Conservation (phyloP, 1,284 basidiomycete genomes). For the Puccinia novopanici region DNA sequence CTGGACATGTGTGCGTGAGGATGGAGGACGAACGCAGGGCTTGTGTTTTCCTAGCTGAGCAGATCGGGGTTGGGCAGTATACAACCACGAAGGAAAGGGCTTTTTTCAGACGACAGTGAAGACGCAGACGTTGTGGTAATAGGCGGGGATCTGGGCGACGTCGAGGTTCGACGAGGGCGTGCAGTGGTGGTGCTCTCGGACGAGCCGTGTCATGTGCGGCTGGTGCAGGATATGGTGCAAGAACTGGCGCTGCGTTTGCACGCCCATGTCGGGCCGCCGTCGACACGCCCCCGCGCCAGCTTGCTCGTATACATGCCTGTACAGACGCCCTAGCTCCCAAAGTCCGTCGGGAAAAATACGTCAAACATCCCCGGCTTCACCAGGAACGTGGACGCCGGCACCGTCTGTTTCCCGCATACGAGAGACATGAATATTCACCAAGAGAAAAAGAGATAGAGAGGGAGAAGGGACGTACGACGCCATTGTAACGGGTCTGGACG, state of each 20-base stretch:
- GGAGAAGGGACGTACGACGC: constrained; percentile 64
- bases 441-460: background rate
- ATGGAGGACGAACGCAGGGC: no score
- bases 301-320: constrained; percentile 51
- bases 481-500: constrained; percentile 87
- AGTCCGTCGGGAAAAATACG: constrained; percentile 98
- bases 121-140: background rate
- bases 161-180: background rate
- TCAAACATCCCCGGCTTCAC: constrained; percentile 97
- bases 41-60: no score
- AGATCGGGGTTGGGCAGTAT: no score
- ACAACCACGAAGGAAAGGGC: background rate
- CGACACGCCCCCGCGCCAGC: no score
- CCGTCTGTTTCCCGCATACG: constrained; percentile 56
- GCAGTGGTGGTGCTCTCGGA: no score
- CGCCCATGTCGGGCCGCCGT: no score
- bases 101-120: background rate
- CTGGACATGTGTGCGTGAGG: no score
- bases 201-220: no score
- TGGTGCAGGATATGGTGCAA: no score
- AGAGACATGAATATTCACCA: background rate
- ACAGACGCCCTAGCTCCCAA: constrained; percentile 67
- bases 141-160: background rate
- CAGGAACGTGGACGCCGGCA: constrained; percentile 84
- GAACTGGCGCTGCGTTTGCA: no score